phyloP scores from a whole-genome alignment of 2,329 filamentous ascomycete species.

The Fusarium fujikuroi region DNA sequence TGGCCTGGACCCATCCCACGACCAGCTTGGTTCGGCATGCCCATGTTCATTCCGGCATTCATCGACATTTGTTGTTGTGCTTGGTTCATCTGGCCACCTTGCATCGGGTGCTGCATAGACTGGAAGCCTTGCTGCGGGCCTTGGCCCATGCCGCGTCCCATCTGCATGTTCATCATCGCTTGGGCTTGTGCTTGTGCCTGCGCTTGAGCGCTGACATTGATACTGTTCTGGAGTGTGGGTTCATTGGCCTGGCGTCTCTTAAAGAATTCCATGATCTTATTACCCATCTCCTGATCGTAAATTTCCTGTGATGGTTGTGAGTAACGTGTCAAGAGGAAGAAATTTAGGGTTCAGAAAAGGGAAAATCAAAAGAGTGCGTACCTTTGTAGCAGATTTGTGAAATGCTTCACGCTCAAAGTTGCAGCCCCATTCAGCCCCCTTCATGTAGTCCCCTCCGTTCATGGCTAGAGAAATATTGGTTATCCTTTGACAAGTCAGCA shows the following conservation, averaged over 20 bases:
- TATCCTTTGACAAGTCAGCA: slow-evolving; percentile 52
- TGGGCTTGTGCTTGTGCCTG: slow-evolving; percentile 52
- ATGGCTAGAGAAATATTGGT: slow-evolving; percentile 62
- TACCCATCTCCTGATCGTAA: slow-evolving; percentile 61
- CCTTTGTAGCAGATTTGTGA: slow-evolving; percentile 59
- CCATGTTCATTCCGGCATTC: slow-evolving; percentile 47
- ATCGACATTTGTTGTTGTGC: slow-evolving; percentile 48
- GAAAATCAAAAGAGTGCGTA: slow-evolving; percentile 40
- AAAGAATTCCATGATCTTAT: slow-evolving; percentile 61
- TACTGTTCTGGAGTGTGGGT: slow-evolving; percentile 59
- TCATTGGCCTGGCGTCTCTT: slow-evolving; percentile 63
- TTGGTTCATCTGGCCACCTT: slow-evolving; percentile 63
- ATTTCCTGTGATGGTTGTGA: slow-evolving; percentile 52
- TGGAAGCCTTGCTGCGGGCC: slow-evolving; percentile 65
- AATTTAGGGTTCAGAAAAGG: not conserved
- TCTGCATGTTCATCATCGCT: slow-evolving; percentile 65
- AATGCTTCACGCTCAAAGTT: slow-evolving; percentile 62
- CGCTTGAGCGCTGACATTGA: slow-evolving; percentile 58
- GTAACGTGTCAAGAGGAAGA: slow-evolving; percentile 1
- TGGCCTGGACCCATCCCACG: slow-evolving; percentile 57
- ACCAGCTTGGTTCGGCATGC: slow-evolving; percentile 52
- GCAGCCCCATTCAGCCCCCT: slow-evolving; percentile 56
- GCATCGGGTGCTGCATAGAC: slow-evolving; percentile 68
- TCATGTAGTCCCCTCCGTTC: slow-evolving; percentile 53
- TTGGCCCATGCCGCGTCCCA: slow-evolving; percentile 63